phyloP scores from a whole-genome alignment of 1,284 basidiomycete genomes.

The Malassezia equina region DNA sequence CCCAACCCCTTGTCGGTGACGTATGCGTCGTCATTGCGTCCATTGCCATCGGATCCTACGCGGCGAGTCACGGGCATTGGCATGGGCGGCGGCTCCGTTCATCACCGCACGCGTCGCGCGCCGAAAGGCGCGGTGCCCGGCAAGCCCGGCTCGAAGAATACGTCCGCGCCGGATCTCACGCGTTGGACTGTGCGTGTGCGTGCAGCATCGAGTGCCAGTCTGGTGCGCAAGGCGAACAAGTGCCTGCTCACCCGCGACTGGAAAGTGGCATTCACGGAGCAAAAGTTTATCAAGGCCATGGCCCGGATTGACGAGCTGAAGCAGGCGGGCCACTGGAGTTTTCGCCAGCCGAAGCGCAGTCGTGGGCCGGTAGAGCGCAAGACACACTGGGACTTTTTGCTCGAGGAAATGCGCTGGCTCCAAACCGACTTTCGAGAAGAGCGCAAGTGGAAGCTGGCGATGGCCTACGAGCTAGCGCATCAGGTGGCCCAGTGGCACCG shows the following conservation, averaged over 20 bases:
- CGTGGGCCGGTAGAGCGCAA: conserved; percentile 69
- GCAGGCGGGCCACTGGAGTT: conserved; percentile 72
- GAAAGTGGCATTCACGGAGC: conserved; percentile 45
- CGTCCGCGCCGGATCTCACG: conserved; percentile 32
- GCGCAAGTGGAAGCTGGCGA: conserved; percentile 75
- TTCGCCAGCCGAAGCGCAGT: conserved; percentile 90
- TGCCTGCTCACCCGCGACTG: conserved; percentile 44
- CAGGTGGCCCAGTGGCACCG: conserved; percentile 79
- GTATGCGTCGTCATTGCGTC: conserved; percentile 43
- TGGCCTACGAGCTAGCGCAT: conserved; percentile 74
- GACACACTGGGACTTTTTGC: conserved; percentile 85
- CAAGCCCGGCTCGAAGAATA: neutral
- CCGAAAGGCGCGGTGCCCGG: conserved; percentile 16
- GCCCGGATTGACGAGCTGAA: conserved; percentile 79
- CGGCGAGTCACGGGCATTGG: conserved; percentile 39
- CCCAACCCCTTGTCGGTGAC: conserved; percentile 44
- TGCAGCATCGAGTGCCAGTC: conserved; percentile 35
- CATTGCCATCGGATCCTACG: conserved; percentile 40
- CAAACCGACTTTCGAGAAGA: conserved; percentile 90
- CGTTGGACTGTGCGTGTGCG: conserved; percentile 40
- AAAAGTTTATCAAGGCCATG: conserved; percentile 58
- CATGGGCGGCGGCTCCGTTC: conserved; percentile 37
- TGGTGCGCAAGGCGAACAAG: conserved; percentile 47
- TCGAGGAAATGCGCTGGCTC: conserved; percentile 99
- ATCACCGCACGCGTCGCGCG: conserved; percentile 29